These are phyloP conservation scores for Alternaria gansuensis DNA, from an alignment of 2,329 filamentous ascomycete genomes.

Conservation along the genomic window DNA sequence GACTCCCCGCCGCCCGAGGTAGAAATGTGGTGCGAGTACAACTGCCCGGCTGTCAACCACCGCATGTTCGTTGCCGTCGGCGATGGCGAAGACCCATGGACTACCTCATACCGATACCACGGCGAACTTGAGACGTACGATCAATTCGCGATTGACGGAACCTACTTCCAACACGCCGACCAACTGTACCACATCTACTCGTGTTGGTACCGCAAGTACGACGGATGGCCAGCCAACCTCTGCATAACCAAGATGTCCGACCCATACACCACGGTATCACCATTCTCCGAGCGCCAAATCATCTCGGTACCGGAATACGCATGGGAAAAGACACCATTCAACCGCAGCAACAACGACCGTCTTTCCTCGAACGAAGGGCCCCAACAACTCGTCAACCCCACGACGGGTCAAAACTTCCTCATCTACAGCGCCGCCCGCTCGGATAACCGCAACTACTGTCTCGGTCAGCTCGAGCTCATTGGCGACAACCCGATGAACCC, in stretches of 20 bases:
- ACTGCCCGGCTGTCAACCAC: slow-evolving; percentile 62
- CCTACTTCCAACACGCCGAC: slow-evolving; percentile 58
- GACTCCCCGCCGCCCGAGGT: slow-evolving; percentile 59
- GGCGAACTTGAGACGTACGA: slow-evolving; percentile 60
- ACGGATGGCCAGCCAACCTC: slow-evolving; percentile 62
- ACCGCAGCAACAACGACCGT: slow-evolving; percentile 57
- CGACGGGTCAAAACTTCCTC: slow-evolving; percentile 59
- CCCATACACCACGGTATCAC: slow-evolving; percentile 59
- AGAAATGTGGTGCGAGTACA: slow-evolving; percentile 60
- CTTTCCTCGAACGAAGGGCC: slow-evolving; percentile 62
- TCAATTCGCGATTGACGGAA: slow-evolving; percentile 64
- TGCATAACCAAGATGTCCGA: slow-evolving; percentile 62
- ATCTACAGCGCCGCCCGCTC: slow-evolving; percentile 61
- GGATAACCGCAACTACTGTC: slow-evolving; percentile 64
- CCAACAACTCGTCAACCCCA: slow-evolving; percentile 59
- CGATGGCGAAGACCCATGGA: slow-evolving; percentile 57
- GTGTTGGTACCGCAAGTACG: slow-evolving; percentile 56
- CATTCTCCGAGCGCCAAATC: slow-evolving; percentile 58
- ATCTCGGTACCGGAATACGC: slow-evolving; percentile 59
- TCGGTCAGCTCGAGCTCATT: slow-evolving; percentile 61
- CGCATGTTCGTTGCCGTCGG: slow-evolving; percentile 62
- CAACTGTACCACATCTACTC: slow-evolving; percentile 53
- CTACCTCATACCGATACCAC: slow-evolving; percentile 56
- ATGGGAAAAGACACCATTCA: slow-evolving; percentile 63
- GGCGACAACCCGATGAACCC: slow-evolving; percentile 61